Percentiles rank a stretch among this genome's conserved stretches.
Conservation (phyloP, 176 grass and related monocot genomes). For the Bothriochloa decipiens region DNA sequence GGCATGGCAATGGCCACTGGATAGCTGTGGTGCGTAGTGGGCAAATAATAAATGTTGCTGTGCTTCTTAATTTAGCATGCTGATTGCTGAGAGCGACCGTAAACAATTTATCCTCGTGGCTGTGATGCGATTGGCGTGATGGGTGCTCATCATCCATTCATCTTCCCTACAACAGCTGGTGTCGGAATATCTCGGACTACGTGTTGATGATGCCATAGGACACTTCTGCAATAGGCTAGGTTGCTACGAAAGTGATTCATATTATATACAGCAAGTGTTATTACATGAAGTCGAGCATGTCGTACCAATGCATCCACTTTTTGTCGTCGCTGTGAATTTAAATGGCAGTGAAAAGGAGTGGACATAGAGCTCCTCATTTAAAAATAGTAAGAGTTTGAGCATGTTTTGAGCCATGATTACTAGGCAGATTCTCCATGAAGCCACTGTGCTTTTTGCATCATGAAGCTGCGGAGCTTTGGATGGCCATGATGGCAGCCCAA, state of each 20-base stretch:
- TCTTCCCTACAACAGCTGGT: not conserved
- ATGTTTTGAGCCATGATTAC: slow-evolving; percentile 1
- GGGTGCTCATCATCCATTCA: not conserved
- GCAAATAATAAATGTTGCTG: no score
- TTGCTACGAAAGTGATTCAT: no score
- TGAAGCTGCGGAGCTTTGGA: slow-evolving; percentile 17
- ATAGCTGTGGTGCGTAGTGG: not conserved
- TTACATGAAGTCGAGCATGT: no score
- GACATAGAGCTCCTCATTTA: not conserved
- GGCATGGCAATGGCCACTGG: no score
- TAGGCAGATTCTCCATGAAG: slow-evolving; percentile 8
- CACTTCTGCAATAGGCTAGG: not conserved
- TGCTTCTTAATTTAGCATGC: slow-evolving; percentile 26
- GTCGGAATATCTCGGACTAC: slow-evolving; percentile 3
- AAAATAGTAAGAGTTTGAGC: not conserved
- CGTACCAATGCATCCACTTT: no score
- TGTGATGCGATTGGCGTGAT: not conserved
- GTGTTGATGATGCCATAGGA: not conserved
- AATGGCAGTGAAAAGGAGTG: slow-evolving; percentile 12
- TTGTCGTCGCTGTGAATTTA: not conserved
- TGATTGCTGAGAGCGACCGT: slow-evolving; percentile 24
- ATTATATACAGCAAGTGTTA: no score
- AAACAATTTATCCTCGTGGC: slow-evolving; percentile 19
- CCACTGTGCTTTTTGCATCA: not conserved
- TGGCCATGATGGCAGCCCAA: slow-evolving; percentile 17